A percentile compares a stretch with the other conserved stretches of the same genome.
Conservation (phyloP, 495 filamentous ascomycete species). For the Physcia stellaris region DNA sequence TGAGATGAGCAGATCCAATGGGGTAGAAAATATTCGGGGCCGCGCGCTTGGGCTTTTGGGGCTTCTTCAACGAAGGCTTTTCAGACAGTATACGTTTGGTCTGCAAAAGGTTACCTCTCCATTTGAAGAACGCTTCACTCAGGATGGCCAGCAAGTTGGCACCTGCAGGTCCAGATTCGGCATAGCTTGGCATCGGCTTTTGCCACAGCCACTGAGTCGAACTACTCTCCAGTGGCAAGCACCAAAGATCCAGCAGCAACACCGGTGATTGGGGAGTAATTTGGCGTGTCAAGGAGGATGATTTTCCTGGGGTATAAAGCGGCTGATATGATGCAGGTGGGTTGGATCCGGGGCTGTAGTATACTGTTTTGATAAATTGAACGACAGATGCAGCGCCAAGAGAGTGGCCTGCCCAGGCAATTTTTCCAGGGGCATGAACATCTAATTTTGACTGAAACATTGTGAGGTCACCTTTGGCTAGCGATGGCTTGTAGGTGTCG, state of each 20-base stretch:
- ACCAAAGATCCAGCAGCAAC: constrained; percentile 63
- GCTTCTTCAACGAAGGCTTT: constrained; percentile 16
- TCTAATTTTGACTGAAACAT: constrained; percentile 42
- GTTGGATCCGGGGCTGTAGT: constrained; percentile 29
- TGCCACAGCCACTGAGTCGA: constrained; percentile 41
- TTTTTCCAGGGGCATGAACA: constrained; percentile 52
- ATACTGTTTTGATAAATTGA: constrained; percentile 60
- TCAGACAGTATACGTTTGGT: constrained; percentile 42
- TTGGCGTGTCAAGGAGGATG: constrained; percentile 39
- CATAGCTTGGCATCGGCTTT: constrained; percentile 55
- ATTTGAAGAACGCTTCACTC: constrained; percentile 58
- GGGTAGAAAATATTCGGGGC: constrained; percentile 50
- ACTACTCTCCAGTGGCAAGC: constrained; percentile 45
- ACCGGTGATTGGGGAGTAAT: constrained; percentile 46
- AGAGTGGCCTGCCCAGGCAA: constrained; percentile 60
- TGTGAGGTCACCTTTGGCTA: constrained; percentile 22
- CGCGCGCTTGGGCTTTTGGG: constrained; percentile 1
- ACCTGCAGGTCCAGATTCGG: constrained; percentile 29
- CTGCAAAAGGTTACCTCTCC: constrained; percentile 47
- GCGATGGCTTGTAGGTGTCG: neutral
- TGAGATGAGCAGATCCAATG: constrained; percentile 48
- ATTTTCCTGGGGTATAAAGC: constrained; percentile 34
- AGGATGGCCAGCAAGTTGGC: constrained; percentile 46
- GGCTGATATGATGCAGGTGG: constrained; percentile 22
- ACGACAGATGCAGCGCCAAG: constrained; percentile 60